Conservation (phyloP, 768 basidiomycete genomes). For the Cystobasidium ongulense region DNA sequence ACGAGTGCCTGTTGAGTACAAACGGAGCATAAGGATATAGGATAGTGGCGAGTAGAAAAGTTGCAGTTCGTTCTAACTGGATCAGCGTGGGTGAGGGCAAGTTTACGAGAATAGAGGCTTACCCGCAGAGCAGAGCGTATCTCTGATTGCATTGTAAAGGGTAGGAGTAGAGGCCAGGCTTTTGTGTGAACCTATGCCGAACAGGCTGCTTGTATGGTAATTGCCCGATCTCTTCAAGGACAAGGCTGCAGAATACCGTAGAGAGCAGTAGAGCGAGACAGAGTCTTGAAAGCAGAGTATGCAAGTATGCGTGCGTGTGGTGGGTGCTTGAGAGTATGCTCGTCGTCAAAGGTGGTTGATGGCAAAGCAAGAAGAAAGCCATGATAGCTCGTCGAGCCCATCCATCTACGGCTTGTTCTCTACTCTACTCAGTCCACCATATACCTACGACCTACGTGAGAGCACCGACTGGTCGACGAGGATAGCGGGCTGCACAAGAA, state of each 20-base stretch:
- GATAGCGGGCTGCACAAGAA: conserved; percentile 26
- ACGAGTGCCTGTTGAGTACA: conserved; percentile 10
- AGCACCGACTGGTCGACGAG: conserved; percentile 60
- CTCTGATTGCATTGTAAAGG: conserved; percentile 14
- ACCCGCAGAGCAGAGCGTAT: conserved; percentile 1
- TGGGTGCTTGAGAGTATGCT: too few species aligned
- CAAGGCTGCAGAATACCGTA: too few species aligned
- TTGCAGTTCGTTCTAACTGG: not conserved
- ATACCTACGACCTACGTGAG: too few species aligned
- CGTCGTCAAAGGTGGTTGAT: too few species aligned
- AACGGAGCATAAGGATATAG: not conserved
- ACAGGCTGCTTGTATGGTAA: not conserved
- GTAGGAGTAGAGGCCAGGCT: too few species aligned
- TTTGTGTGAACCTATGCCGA: not conserved
- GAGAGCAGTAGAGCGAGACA: too few species aligned
- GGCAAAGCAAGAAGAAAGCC: too few species aligned
- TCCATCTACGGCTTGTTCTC: too few species aligned
- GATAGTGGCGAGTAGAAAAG: not conserved
- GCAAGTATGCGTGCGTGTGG: too few species aligned
- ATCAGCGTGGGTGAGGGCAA: not conserved
- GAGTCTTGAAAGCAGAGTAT: not conserved
- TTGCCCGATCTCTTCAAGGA: not conserved
- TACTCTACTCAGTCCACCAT: too few species aligned
- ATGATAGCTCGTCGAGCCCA: too few species aligned
- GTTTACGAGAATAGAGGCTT: not conserved